Percentiles rank a stretch among this genome's conserved stretches.
phyloP scores from a whole-genome alignment of 2,329 filamentous ascomycete species.

The Capronia coronata region DNA sequence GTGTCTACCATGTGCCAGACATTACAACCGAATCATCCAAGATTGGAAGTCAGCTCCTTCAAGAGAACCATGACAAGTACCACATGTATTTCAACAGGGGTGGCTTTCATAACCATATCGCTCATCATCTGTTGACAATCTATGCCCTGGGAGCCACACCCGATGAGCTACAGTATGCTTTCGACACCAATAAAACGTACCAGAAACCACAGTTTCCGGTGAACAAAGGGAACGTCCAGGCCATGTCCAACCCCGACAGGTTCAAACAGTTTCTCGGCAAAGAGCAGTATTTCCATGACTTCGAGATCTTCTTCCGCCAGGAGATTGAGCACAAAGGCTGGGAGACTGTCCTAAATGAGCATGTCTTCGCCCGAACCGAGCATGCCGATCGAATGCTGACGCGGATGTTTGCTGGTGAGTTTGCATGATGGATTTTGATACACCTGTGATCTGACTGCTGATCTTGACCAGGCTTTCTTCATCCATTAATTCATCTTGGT shows the following conservation, averaged over 20 bases:
- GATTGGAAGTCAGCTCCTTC: slow-evolving; percentile 61
- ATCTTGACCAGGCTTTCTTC: slow-evolving; percentile 51
- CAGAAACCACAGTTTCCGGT: slow-evolving; percentile 52
- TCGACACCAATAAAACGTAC: slow-evolving; percentile 58
- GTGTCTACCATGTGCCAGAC: slow-evolving; percentile 43
- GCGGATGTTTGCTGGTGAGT: slow-evolving; percentile 58
- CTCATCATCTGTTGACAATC: slow-evolving; percentile 25
- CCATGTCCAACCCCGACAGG: slow-evolving; percentile 51
- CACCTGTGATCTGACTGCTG: neutral
- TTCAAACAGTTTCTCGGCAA: slow-evolving; percentile 59
- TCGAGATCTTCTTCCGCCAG: slow-evolving; percentile 66
- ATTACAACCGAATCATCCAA: slow-evolving; percentile 52
- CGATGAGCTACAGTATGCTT: slow-evolving; percentile 55
- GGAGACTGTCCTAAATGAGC: slow-evolving; percentile 42
- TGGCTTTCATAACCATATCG: slow-evolving; percentile 59
- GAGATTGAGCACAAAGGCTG: slow-evolving; percentile 63
- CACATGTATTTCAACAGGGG: slow-evolving; percentile 73
- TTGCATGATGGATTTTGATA: neutral
- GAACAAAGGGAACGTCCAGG: slow-evolving; percentile 47
- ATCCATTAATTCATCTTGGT: slow-evolving; percentile 73
- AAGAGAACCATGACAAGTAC: slow-evolving; percentile 64
- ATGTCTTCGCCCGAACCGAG: slow-evolving; percentile 62
- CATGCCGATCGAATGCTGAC: slow-evolving; percentile 62
- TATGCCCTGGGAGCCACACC: slow-evolving; percentile 58
- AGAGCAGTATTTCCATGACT: slow-evolving; percentile 62